Evolutionary conservation across 192 early-diverging fungal genomes (phyloP).

Genomic region (Chytriomyces sp.): DNA sequence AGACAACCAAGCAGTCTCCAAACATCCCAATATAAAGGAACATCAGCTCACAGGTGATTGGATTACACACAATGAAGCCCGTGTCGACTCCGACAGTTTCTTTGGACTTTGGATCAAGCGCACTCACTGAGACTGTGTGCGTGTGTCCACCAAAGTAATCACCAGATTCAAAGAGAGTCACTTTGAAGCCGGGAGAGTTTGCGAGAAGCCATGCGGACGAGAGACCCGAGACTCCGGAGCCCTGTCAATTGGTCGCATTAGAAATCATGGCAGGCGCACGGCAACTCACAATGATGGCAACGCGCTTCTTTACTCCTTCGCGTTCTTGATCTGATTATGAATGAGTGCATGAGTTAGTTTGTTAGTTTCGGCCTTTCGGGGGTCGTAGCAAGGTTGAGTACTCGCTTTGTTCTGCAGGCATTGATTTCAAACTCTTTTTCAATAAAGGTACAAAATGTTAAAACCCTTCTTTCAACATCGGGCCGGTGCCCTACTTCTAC

Average conservation of each 20-base stretch:
- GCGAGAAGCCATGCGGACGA: slow-evolving; percentile 59
- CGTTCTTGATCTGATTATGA: too few relatives aligned
- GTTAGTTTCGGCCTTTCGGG: too few relatives aligned
- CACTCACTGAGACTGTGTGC: slow-evolving; percentile 58
- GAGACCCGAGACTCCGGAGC: slow-evolving; percentile 50
- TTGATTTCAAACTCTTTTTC: slow-evolving; percentile 4
- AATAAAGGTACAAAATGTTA: too few relatives aligned
- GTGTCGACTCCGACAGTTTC: slow-evolving; percentile 61
- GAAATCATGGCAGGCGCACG: too few relatives aligned
- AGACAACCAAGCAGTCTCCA: background rate
- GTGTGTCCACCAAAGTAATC: slow-evolving; percentile 65
- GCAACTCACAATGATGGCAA: too few relatives aligned
- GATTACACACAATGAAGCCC: slow-evolving; percentile 70
- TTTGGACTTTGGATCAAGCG: slow-evolving; percentile 27
- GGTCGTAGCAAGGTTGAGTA: too few relatives aligned
- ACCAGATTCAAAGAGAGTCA: slow-evolving; percentile 55
- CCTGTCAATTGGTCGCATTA: too few relatives aligned
- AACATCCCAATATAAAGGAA: background rate
- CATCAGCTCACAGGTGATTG: slow-evolving; percentile 44
- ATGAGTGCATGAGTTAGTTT: too few relatives aligned
- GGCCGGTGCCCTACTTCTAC: too few relatives aligned
- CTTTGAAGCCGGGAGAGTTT: slow-evolving; percentile 35
- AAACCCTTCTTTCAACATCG: too few relatives aligned
- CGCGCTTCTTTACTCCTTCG: too few relatives aligned
- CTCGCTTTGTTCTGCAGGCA: too few relatives aligned